phyloP scores from a whole-genome alignment of 495 filamentous ascomycete species.

The Penicillium bialowiezense region DNA sequence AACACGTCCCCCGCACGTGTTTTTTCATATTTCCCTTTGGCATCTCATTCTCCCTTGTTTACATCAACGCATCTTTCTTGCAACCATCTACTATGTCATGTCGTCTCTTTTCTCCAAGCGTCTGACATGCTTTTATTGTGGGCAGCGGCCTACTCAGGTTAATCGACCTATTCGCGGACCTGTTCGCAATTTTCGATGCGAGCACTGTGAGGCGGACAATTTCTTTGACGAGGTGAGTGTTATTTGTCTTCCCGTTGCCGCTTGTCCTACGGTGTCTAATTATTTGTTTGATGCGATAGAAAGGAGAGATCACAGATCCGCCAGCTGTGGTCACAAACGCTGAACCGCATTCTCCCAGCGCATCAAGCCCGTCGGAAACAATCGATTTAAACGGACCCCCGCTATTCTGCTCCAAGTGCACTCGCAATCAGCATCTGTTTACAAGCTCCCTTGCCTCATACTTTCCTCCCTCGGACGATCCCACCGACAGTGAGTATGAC shows the following conservation, averaged over 20 bases:
- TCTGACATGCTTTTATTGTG: constrained; percentile 77
- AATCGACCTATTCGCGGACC: constrained; percentile 45
- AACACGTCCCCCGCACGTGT: constrained; percentile 22
- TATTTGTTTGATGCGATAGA: constrained; percentile 30
- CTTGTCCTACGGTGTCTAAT: constrained; percentile 1
- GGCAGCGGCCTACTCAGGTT: constrained; percentile 47
- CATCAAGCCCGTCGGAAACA: constrained; percentile 29
- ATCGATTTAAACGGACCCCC: constrained; percentile 36
- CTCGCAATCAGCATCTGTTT: constrained; percentile 79
- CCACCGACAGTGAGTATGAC: constrained; percentile 57
- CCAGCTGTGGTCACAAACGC: constrained; percentile 55
- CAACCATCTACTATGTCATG: constrained; percentile 36
- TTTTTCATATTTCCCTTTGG: constrained; percentile 18
- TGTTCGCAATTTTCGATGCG: constrained; percentile 63
- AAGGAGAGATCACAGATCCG: constrained; percentile 84
- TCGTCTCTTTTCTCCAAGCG: constrained; percentile 44
- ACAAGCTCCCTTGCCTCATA: constrained; percentile 66
- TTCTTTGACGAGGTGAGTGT: constrained; percentile 63
- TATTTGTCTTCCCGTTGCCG: too few relatives aligned
- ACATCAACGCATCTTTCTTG: not conserved
- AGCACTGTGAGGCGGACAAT: constrained; percentile 76
- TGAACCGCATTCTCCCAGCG: constrained; percentile 19
- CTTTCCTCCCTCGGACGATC: constrained; percentile 64
- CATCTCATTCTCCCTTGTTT: constrained; percentile 19
- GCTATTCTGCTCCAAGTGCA: constrained; percentile 75